Percentiles rank a stretch among this genome's conserved stretches.
Evolutionary conservation across 305 asterid genomes (phyloP).

Genomic region (Fraxinus angustifolia): DNA sequence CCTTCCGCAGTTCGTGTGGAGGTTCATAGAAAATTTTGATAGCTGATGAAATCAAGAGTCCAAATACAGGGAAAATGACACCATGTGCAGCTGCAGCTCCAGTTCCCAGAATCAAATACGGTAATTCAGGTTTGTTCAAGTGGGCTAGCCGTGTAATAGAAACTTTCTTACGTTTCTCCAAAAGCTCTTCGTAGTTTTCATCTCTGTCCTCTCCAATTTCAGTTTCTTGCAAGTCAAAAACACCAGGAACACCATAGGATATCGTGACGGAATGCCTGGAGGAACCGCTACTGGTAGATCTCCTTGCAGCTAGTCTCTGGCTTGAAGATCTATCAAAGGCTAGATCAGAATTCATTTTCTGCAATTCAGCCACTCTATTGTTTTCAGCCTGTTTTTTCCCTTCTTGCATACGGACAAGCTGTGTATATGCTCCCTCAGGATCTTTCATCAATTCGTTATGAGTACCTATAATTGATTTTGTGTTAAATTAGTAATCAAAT

Average conservation of each 20-base stretch:
- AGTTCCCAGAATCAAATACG: constrained; percentile 53
- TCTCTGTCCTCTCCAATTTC: constrained; percentile 24
- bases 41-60: constrained; percentile 63
- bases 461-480: constrained; percentile 46
- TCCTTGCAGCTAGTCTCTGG: constrained; percentile 40
- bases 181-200: constrained; percentile 21
- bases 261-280: constrained; percentile 25
- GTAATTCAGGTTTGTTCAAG: constrained; percentile 66
- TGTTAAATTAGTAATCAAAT: neutral
- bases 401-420: constrained; percentile 52
- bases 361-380: neutral
- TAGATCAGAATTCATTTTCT: constrained; percentile 17
- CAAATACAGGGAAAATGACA: constrained; percentile 62
- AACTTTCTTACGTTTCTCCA: constrained; percentile 36
- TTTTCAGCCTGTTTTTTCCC: constrained; percentile 27
- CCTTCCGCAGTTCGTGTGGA: constrained; percentile 40
- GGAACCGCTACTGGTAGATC: constrained; percentile 58
- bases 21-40: constrained; percentile 67
- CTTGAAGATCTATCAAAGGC: constrained; percentile 48
- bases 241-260: constrained; percentile 38
- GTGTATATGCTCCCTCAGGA: constrained; percentile 51
- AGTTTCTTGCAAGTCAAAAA: constrained; percentile 34
- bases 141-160: constrained; percentile 48
- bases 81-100: constrained; percentile 58
- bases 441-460: constrained; percentile 53